Evolutionary conservation across 768 basidiomycete species (phyloP), one percentile per base, ranked within the genome.

Genomic region (Coprinopsis marcescibilis): DNA sequence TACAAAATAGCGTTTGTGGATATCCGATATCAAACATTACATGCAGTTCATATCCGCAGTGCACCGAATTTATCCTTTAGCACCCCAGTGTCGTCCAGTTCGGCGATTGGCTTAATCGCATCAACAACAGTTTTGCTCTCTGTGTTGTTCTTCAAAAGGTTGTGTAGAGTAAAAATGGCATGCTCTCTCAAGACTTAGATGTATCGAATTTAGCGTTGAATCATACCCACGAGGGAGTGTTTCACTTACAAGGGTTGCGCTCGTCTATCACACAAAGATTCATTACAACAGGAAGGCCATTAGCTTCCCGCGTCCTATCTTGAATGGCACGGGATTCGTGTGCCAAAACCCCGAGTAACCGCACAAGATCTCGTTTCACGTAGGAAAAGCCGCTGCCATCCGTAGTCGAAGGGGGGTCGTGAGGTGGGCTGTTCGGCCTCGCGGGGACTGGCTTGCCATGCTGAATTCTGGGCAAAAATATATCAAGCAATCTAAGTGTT

Each of bases 221-320:
- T 29, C 15, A 39, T 55, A 47, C 40, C 11, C 20, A 35, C 50
- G 48, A 37, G 45, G 50, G 44, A 10, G 45, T 49, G 44, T 34
- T 42, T 48, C 39, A 80, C 92, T 65, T 62, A 95, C 93, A 93
- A 30, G 93, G 93, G 64, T 94, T 96, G 48, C 84, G 69, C 56
- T 93, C 92, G 60, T 97, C 93, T 21, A 91, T 70, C 14, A 89
- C 88, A 62, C 91, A 94, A 65, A 93, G 71, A 58, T 85, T 87
- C 78, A 96, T 81, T 14, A 95, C 74, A 37, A 90, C 76, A 43
- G 82, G 75, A 49, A 96, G 80, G 37, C 92, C 92, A 19, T 78
- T 85, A 52, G 74, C 79, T 27, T 63, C 63, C 40, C 92, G 75
- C 32, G 83, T 73, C 7, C 80, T 76, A 62, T 95, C 87, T 59